These are phyloP conservation scores for Arthroderma sp. DNA, from an alignment of 2,329 filamentous ascomycete genomes.

Conservation along the genomic window DNA sequence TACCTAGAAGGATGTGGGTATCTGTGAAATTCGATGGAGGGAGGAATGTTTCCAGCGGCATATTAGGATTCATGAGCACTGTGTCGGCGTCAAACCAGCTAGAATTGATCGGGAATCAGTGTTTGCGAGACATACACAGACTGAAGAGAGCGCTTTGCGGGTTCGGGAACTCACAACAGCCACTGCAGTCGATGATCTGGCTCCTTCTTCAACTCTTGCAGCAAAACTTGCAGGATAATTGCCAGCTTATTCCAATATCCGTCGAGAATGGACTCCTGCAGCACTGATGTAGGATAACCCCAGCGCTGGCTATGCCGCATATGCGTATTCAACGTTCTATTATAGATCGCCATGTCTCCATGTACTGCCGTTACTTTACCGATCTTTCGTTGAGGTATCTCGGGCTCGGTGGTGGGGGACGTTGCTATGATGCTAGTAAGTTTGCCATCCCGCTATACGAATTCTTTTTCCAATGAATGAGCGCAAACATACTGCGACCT, in stretches of 20 bases:
- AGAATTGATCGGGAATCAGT: neutral
- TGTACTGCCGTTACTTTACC: slow-evolving; percentile 12
- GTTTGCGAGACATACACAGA: neutral
- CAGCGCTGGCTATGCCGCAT: slow-evolving; percentile 27
- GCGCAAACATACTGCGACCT: no score
- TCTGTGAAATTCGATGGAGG: slow-evolving; percentile 18
- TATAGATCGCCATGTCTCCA: slow-evolving; percentile 22
- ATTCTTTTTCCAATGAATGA: no score
- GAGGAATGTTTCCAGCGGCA: slow-evolving; percentile 22
- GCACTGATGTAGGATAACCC: slow-evolving; percentile 30
- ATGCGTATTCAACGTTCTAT: slow-evolving; percentile 30
- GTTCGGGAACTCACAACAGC: slow-evolving; percentile 18
- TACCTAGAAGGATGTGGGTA: slow-evolving; percentile 19
- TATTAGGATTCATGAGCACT: slow-evolving; percentile 21
- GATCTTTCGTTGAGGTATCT: slow-evolving; percentile 3
- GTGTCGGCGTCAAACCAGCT: slow-evolving; percentile 25
- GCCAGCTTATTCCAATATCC: slow-evolving; percentile 34
- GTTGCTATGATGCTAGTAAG: no score
- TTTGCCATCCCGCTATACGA: no score
- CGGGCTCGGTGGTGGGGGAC: no score
- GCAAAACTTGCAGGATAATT: slow-evolving; percentile 26
- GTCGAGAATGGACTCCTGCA: slow-evolving; percentile 29
- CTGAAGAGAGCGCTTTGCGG: neutral
- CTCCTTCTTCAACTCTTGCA: slow-evolving; percentile 20
- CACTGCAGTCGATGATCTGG: slow-evolving; percentile 17